Base-by-base conservation (phyloP, 768 basidiomycete genomes). In the Terana coerulea region DNA sequence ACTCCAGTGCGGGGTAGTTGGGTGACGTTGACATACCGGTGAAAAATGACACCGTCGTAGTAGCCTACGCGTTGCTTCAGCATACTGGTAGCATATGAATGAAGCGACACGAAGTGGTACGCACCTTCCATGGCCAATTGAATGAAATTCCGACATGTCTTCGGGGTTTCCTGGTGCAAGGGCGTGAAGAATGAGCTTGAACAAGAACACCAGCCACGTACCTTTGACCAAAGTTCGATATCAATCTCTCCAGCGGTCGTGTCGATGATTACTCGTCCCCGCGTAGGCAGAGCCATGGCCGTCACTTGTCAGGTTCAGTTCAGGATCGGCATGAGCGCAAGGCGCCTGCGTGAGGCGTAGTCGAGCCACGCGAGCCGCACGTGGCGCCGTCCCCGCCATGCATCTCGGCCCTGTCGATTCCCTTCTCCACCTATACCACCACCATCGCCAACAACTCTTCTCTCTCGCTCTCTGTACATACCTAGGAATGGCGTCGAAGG, bases 11-110 rank as follows among this genome's bases (percentile, higher is more conserved):
- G 33, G 15, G 42, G 2, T 1, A 6, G 24, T 49, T 22, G 15
- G 15, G 12, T 24, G 11, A 37, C 9, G 15, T 19, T 7, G 29
- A 46, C 59, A 21, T 61, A 89, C 88, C 95, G 81, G 69, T 97
- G 94, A 59, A 98, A 98, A 41, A 95, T 89, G 48, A 93, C 87
- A 29, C 90, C 89, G 54, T 98, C 95, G 69, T 98, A 98, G 68
- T 97, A 98, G 7, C 95, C 94, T 95, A 10, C 49, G 1, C 28
- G 17, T 19, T 15, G 35, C 19, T 24, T 26, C 22, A 42, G 7
- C 14, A 28, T 43, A 22, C 43, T 0, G 47, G 31, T 11, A 25
- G 10, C 26, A 34, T 9, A 9, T 3, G 14, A 43, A 21, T 17
- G 14, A 11, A n/a, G 15, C 5, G 30, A 43, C 24, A 34, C 14